Evolutionary conservation across 2,329 filamentous ascomycete species (phyloP).

Genomic region (Colletotrichum sp.): DNA sequence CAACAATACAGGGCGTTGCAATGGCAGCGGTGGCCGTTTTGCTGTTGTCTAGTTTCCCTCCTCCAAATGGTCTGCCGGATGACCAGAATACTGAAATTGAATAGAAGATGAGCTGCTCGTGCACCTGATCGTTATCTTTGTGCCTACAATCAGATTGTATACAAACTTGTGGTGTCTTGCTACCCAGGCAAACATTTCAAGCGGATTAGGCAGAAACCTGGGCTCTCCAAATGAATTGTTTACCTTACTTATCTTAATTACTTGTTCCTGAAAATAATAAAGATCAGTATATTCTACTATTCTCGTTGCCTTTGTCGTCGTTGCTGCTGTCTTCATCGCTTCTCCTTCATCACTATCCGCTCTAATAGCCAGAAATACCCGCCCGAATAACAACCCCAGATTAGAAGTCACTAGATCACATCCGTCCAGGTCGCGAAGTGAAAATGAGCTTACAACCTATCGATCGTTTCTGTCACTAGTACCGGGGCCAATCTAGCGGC

Average conservation of each 20-base stretch:
- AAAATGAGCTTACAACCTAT: background rate
- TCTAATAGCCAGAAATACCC: background rate
- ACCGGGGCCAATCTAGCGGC: background rate
- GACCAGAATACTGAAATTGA: background rate
- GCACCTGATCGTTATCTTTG: background rate
- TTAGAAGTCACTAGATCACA: no score
- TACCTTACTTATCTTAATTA: no score
- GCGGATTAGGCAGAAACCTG: background rate
- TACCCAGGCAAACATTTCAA: background rate
- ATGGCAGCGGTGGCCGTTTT: background rate
- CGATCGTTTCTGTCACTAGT: background rate
- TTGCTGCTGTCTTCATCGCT: background rate
- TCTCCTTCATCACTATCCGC: background rate
- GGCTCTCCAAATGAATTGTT: background rate
- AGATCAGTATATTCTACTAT: background rate
- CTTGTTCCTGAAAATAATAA: no score
- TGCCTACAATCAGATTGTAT: no score
- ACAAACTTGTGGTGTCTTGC: background rate
- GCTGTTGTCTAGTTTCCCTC: background rate
- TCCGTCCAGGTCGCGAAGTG: background rate
- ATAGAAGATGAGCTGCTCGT: background rate
- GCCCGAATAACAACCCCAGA: no score
- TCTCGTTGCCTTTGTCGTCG: rapidly evolving
- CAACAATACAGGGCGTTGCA: background rate
- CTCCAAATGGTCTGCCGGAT: background rate